Percentiles rank a stretch among this genome's conserved stretches.
Evolutionary conservation across 2,329 filamentous ascomycete genomes (phyloP).

Genomic region (Nemania sp.): DNA sequence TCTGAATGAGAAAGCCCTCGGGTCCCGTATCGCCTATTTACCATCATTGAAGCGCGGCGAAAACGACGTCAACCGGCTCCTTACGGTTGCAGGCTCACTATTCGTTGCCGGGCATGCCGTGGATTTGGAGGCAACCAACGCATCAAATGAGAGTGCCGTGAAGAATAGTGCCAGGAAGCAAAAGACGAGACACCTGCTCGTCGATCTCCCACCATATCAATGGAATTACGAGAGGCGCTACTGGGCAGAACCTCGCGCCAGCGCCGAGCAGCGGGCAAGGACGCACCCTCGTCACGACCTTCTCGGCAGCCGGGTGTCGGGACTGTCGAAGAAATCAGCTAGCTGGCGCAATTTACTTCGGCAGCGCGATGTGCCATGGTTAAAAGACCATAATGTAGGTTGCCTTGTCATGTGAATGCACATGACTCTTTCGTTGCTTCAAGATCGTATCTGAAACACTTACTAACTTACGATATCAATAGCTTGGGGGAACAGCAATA

Average conservation of each 20-base stretch:
- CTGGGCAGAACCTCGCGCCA: conserved; percentile 36
- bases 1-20: conserved; percentile 24
- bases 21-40: conserved; percentile 26
- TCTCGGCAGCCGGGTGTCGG: conserved; percentile 29
- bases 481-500: conserved; percentile 26
- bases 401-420: neutral
- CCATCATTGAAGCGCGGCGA: conserved; percentile 31
- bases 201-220: conserved; percentile 40
- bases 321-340: conserved; percentile 16
- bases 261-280: conserved; percentile 32
- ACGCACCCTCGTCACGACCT: conserved; percentile 37
- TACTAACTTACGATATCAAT: conserved; percentile 14
- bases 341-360: conserved; percentile 35
- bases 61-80: conserved; percentile 30
- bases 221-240: conserved; percentile 35
- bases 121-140: conserved; percentile 34
- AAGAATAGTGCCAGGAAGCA: conserved; percentile 19
- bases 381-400: conserved; percentile 27
- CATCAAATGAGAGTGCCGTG: conserved; percentile 5
- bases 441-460: no score
- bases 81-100: conserved; percentile 35
- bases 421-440: neutral
- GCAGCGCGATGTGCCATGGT: conserved; percentile 27
- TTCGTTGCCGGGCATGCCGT: conserved; percentile 33
- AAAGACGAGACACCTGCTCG: conserved; percentile 28